phyloP scores from a whole-genome alignment of 1,284 basidiomycete species.

The Mycosarcoma mackinlayi region DNA sequence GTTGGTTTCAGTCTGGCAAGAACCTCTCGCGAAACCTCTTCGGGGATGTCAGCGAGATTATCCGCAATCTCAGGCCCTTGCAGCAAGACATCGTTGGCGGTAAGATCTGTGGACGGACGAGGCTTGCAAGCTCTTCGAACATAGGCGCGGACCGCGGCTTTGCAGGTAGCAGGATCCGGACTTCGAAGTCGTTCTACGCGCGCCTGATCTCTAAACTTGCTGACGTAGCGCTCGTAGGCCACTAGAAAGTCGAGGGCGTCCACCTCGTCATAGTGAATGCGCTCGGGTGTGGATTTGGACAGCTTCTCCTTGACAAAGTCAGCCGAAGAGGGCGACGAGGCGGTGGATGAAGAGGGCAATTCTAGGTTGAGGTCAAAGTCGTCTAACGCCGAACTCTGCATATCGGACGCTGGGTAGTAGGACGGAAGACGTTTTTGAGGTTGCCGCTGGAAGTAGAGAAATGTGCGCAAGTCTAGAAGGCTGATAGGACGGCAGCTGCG shows the following conservation, averaged over 20 bases:
- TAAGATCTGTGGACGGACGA: constrained; percentile 29
- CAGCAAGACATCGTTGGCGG: constrained; percentile 20
- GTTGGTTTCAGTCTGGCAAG: constrained; percentile 23
- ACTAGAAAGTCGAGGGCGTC: constrained; percentile 57
- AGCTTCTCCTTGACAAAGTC: constrained; percentile 10
- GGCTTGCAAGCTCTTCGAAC: constrained; percentile 32
- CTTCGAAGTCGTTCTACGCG: constrained; percentile 36
- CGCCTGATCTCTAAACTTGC: constrained; percentile 36
- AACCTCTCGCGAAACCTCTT: constrained; percentile 19
- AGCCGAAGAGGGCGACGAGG: constrained; percentile 7
- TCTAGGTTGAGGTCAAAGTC: constrained; percentile 34
- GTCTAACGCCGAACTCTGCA: constrained; percentile 26
- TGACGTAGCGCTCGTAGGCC: constrained; percentile 50
- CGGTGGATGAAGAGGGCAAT: constrained; percentile 5
- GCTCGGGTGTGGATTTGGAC: constrained; percentile 1
- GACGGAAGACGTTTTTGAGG: constrained; percentile 26
- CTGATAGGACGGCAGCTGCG: constrained; percentile 57
- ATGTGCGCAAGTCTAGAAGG: constrained; percentile 33
- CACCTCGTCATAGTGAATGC: constrained; percentile 43
- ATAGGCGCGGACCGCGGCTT: constrained; percentile 34
- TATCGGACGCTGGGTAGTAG: constrained; percentile 44
- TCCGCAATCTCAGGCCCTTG: constrained; percentile 6
- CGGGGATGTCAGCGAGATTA: constrained; percentile 9
- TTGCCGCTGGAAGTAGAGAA: constrained; percentile 40
- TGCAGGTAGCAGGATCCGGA: constrained; percentile 40